Evolutionary conservation across 345 rosid species (phyloP).

Genomic region (Carallia pectinifolia): DNA sequence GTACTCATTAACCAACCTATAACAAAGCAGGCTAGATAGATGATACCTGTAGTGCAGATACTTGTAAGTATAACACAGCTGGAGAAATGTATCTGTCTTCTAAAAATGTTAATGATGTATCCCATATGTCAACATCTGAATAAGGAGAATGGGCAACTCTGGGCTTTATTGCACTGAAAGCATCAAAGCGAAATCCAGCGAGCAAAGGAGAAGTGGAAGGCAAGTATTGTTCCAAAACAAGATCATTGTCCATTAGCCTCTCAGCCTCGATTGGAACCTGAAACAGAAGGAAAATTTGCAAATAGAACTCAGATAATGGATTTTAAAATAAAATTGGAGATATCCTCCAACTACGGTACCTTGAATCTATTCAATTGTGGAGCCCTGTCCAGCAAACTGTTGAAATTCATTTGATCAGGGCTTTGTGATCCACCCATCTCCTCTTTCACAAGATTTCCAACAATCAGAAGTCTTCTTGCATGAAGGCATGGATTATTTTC

Average conservation of each 20-base stretch:
- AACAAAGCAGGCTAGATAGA: not conserved
- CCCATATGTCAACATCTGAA: constrained; percentile 58
- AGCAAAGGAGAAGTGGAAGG: constrained; percentile 77
- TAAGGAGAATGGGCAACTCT: constrained; percentile 79
- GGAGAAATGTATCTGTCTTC: constrained; percentile 83
- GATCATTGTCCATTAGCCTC: constrained; percentile 64
- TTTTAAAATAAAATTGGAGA: not conserved
- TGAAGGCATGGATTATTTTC: constrained; percentile 79
- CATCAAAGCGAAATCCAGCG: constrained; percentile 85
- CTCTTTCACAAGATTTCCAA: constrained; percentile 54
- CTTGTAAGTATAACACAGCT: constrained; percentile 74
- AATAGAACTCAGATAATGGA: not conserved
- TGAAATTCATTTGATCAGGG: constrained; percentile 54
- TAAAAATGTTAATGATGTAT: constrained; percentile 51
- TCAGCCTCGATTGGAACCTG: constrained; percentile 84
- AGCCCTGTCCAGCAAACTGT: constrained; percentile 69
- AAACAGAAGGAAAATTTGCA: constrained; percentile 10
- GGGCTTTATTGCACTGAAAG: constrained; percentile 74
- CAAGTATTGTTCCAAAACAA: constrained; percentile 70
- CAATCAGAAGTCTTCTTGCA: constrained; percentile 73
- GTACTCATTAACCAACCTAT: not conserved
- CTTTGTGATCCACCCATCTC: constrained; percentile 44
- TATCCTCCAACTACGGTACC: constrained; percentile 35
- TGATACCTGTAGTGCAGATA: constrained; percentile 77
- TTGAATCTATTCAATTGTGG: constrained; percentile 82